Percentiles rank a stretch among this genome's conserved stretches.
Evolutionary conservation across 305 asterid genomes (phyloP).

Genomic region (Striga hermonthica): DNA sequence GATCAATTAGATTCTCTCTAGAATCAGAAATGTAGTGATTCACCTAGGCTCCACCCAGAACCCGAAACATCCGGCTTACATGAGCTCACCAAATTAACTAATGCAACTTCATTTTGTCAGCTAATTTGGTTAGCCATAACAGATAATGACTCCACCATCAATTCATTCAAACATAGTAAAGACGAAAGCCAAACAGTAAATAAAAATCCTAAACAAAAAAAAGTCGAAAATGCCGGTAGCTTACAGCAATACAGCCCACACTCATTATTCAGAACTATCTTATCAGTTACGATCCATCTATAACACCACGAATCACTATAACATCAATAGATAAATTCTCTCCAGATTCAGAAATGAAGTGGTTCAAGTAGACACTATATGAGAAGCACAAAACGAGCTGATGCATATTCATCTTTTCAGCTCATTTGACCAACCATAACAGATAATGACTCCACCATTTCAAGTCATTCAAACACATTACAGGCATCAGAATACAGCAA

Average conservation of each 20-base stretch:
- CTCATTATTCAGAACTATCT: no score
- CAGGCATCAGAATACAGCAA: neutral
- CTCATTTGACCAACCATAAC: neutral
- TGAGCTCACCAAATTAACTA: neutral
- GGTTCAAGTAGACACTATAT: neutral
- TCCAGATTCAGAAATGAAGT: neutral
- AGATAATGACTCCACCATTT: conserved; percentile 5
- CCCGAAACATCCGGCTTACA: neutral
- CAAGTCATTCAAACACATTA: neutral
- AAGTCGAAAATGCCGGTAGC: no score
- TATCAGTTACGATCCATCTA: neutral
- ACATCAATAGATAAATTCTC: neutral
- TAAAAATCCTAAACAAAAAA: no score
- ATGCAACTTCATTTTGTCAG: neutral
- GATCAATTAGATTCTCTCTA: neutral
- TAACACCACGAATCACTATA: neutral
- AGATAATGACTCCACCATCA: conserved; percentile 13
- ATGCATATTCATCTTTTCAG: neutral
- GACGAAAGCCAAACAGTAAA: neutral
- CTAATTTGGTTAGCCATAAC: neutral
- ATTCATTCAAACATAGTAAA: neutral
- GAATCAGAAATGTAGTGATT: neutral
- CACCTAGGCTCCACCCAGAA: neutral
- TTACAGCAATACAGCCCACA: no score
- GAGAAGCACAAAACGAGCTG: neutral